These are phyloP conservation scores for Pythium brassicae DNA, from an alignment of 352 stramenopile species.

Conservation along the genomic window DNA sequence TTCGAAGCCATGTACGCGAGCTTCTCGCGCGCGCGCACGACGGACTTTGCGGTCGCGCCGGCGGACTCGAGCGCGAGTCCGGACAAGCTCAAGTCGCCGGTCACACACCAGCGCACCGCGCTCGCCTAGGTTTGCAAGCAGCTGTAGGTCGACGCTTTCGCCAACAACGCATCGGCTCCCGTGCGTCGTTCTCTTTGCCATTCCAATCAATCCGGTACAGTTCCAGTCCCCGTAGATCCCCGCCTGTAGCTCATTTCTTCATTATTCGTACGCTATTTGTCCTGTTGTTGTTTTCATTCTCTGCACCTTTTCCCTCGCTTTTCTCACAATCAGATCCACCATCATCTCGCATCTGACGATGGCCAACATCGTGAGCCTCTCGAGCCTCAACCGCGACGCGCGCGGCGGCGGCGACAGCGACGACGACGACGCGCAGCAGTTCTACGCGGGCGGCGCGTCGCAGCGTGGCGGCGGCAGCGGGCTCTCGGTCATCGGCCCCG, in stretches of 20 bases:
- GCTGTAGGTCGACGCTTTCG: no score
- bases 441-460: conserved; percentile 67
- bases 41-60: conserved; percentile 57
- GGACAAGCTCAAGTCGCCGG: conserved; percentile 48
- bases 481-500: conserved; percentile 64
- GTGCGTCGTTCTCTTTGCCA: no score
- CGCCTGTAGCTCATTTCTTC: no score
- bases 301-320: background rate
- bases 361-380: conserved; percentile 81
- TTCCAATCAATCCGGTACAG: no score
- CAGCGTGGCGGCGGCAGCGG: conserved; percentile 70
- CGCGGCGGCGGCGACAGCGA: conserved; percentile 27
- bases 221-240: no score
- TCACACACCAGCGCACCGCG: conserved; percentile 64
- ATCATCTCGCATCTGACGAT: conserved; percentile 40
- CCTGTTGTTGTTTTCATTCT: background rate
- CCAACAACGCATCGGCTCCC: no score
- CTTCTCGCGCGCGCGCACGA: conserved; percentile 70
- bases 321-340: conserved; percentile 1
- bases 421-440: conserved; percentile 49
- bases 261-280: no score
- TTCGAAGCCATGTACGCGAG: conserved; percentile 69
- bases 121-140: conserved; percentile 36
- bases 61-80: conserved; percentile 36
- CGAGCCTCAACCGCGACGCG: conserved; percentile 46